phyloP scores from a whole-genome alignment of 2,329 filamentous ascomycete genomes.

The Fusarium oligoseptatum region DNA sequence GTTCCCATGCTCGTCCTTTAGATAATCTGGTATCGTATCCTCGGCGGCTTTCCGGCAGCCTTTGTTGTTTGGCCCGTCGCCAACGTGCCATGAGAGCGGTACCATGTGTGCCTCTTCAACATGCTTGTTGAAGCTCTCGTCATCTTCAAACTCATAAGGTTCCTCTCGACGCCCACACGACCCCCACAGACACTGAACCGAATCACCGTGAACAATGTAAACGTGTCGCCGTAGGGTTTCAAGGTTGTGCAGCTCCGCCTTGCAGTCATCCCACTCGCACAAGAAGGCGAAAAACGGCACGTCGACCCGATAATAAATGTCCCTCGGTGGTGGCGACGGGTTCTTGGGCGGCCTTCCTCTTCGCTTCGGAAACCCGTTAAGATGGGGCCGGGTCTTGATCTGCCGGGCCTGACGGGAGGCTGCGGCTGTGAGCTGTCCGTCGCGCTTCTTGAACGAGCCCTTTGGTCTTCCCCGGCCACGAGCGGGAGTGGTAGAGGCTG shows the following conservation, averaged over 20 bases:
- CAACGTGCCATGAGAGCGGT: conserved; percentile 68
- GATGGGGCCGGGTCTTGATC: conserved; percentile 46
- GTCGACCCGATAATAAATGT: conserved; percentile 57
- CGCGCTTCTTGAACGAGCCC: conserved; percentile 56
- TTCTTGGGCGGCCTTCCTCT: conserved; percentile 59
- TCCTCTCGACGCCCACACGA: conserved; percentile 44
- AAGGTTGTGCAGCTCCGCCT: conserved; percentile 72
- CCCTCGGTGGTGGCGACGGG: conserved; percentile 54
- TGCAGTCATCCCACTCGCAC: conserved; percentile 72
- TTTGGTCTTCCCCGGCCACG: conserved; percentile 60
- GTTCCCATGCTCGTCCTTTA: conserved; percentile 64
- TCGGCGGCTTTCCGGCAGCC: conserved; percentile 41
- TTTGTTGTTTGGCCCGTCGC: conserved; percentile 67
- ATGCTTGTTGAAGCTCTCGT: conserved; percentile 61
- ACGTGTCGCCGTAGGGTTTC: conserved; percentile 70
- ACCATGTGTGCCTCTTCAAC: conserved; percentile 67
- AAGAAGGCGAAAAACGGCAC: conserved; percentile 65
- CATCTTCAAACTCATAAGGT: conserved; percentile 52
- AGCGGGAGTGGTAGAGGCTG: conserved; percentile 9
- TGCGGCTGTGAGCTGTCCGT: conserved; percentile 40
- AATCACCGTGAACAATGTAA: conserved; percentile 60
- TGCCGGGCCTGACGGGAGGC: conserved; percentile 41
- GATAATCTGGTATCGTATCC: conserved; percentile 60
- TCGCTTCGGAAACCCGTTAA: conserved; percentile 50
- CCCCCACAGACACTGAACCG: conserved; percentile 49